Conservation (phyloP, 148 eudicot genomes). For the Amaranthus palmeri region DNA sequence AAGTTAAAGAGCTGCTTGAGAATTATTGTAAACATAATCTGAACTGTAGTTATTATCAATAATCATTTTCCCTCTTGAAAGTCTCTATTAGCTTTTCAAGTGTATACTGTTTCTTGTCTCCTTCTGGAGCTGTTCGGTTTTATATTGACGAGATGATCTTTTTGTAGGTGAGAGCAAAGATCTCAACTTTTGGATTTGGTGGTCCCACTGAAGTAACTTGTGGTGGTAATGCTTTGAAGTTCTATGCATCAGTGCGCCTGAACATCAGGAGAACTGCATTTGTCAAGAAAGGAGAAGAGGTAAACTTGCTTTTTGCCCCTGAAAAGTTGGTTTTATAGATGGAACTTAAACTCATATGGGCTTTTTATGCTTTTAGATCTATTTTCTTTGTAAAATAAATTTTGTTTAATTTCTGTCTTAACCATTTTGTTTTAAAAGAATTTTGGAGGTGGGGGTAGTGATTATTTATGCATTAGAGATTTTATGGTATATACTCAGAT, state of each 20-base stretch:
- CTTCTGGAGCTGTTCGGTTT: not conserved
- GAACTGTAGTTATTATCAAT: not conserved
- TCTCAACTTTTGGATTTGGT: constrained; percentile 74
- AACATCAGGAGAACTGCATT: constrained; percentile 69
- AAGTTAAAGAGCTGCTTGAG: not conserved
- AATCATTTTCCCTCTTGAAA: not conserved
- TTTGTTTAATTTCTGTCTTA: too few species aligned
- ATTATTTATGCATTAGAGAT: too few species aligned
- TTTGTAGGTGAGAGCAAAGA: constrained; percentile 69
- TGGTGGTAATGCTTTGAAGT: constrained; percentile 98
- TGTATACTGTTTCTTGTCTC: not conserved
- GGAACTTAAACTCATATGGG: too few species aligned
- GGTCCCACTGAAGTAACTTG: constrained; percentile 92
- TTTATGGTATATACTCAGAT: too few species aligned
- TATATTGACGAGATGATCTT: constrained; percentile 7
- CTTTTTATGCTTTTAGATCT: too few species aligned
- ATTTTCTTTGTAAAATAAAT: too few species aligned
- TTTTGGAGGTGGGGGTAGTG: too few species aligned
- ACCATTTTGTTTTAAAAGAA: too few species aligned
- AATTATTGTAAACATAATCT: not conserved
- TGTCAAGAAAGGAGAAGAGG: constrained; percentile 97
- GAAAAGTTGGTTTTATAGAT: too few species aligned
- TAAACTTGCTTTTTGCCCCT: constrained; percentile 10
- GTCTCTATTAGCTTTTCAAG: not conserved
- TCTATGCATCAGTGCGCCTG: constrained; percentile 90